These are phyloP conservation scores for Mucor racemosus DNA, from an alignment of 371 early-diverging fungal species.

Conservation along the genomic window DNA sequence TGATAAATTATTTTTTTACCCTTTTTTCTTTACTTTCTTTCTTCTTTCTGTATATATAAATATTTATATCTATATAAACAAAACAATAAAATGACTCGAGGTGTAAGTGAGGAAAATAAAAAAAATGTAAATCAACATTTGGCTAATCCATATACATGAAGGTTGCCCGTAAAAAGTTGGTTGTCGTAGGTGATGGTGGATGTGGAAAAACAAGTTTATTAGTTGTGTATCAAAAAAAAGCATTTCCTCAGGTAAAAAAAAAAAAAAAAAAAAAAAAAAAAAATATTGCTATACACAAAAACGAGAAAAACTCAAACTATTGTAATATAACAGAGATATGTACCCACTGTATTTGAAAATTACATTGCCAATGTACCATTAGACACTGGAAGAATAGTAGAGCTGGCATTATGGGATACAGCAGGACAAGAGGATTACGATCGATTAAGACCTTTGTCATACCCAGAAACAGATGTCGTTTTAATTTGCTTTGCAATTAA, in stretches of 20 bases:
- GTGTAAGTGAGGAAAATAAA: slow-evolving; percentile 12
- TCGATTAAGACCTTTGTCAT: slow-evolving; percentile 75
- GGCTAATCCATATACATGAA: neutral
- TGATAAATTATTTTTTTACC: neutral
- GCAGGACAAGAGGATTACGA: slow-evolving; percentile 96
- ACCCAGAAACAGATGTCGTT: slow-evolving; percentile 77
- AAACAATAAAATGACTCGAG: slow-evolving; percentile 21
- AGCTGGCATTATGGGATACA: slow-evolving; percentile 74
- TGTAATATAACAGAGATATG: slow-evolving; percentile 41
- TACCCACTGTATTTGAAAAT: slow-evolving; percentile 83
- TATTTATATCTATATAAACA: neutral
- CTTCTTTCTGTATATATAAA: slow-evolving; percentile 7
- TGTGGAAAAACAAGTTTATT: slow-evolving; percentile 89
- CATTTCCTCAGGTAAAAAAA: slow-evolving; percentile 74
- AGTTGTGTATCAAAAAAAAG: slow-evolving; percentile 82
- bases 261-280: neutral
- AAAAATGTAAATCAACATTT: neutral
- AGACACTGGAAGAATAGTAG: slow-evolving; percentile 66
- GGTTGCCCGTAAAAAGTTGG: slow-evolving; percentile 57
- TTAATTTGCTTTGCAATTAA: slow-evolving; percentile 75
- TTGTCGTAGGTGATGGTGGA: slow-evolving; percentile 71
- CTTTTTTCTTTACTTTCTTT: slow-evolving; percentile 5
- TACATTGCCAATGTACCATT: slow-evolving; percentile 68
- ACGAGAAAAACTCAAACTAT: neutral
- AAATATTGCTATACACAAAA: neutral